A percentile compares a stretch with the other conserved stretches of the same genome.
Evolutionary conservation across 306 rosid species (phyloP).

Genomic region (Castanospermum australe): DNA sequence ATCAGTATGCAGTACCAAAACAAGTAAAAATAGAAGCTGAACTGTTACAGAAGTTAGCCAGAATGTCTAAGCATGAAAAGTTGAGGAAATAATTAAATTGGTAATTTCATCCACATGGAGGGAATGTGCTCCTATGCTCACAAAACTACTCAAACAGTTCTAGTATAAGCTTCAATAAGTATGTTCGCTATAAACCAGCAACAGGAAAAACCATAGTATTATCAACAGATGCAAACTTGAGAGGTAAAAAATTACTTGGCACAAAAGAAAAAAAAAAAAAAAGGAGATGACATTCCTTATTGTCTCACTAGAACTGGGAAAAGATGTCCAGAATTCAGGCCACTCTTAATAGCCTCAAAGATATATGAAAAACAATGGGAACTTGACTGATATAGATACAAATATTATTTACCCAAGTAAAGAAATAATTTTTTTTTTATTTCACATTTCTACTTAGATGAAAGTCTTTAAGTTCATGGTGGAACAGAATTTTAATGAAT

Average conservation of each 20-base stretch:
- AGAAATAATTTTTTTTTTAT: not conserved
- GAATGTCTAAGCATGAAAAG: slow-evolving; percentile 1
- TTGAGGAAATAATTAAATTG: not conserved
- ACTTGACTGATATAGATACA: not conserved
- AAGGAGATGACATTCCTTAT: not conserved
- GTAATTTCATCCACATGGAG: not conserved
- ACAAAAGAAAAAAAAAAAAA: not conserved
- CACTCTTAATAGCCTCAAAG: not conserved
- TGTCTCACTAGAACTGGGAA: not conserved
- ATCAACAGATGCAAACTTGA: not conserved
- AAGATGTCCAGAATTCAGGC: not conserved
- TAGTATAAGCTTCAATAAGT: not conserved
- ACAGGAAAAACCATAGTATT: not conserved
- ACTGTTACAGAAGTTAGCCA: slow-evolving; percentile 14
- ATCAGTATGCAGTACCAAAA: slow-evolving; percentile 2
- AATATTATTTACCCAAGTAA: not conserved
- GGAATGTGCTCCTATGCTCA: slow-evolving; percentile 16
- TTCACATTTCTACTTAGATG: slow-evolving; percentile 9
- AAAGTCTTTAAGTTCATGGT: not conserved
- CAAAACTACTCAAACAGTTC: slow-evolving; percentile 15
- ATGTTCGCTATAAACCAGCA: not conserved
- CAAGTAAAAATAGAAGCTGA: slow-evolving; percentile 2
- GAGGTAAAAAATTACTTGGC: not conserved
- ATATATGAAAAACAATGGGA: not conserved
- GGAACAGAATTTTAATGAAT: not conserved